Conservation (phyloP, 495 filamentous ascomycete species). For the Daldinia childiae region DNA sequence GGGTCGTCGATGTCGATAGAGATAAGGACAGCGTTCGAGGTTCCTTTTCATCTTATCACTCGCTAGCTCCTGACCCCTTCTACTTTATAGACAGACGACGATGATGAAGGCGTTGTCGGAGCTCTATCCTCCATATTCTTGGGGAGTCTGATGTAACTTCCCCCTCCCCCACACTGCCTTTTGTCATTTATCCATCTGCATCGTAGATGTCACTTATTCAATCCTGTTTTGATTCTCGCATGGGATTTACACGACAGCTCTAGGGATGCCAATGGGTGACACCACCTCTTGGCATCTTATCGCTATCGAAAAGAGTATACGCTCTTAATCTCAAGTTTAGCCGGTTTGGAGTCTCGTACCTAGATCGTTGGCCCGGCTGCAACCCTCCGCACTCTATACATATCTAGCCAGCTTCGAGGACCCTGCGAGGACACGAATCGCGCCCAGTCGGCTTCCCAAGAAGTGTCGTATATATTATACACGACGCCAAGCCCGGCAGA, state of each 20-base stretch:
- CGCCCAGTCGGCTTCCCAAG: conserved; percentile 33
- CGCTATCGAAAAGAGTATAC: conserved; percentile 40
- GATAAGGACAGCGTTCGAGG: conserved; percentile 10
- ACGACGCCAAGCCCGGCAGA: conserved; percentile 49
- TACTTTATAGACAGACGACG: conserved; percentile 37
- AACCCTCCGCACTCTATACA: conserved; percentile 39
- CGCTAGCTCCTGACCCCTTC: conserved; percentile 14
- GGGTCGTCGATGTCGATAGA: conserved; percentile 13
- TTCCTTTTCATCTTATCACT: conserved; percentile 4
- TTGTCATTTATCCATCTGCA: conserved; percentile 42
- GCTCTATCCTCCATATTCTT: conserved; percentile 38
- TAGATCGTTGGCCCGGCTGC: conserved; percentile 39
- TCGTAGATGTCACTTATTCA: conserved; percentile 29
- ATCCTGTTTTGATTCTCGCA: conserved; percentile 20
- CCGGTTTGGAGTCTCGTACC: conserved; percentile 28
- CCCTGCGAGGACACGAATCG: conserved; percentile 22
- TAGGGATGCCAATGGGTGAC: conserved; percentile 12
- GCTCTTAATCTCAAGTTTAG: conserved; percentile 40
- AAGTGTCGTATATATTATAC: conserved; percentile 44
- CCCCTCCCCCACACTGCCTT: conserved; percentile 37
- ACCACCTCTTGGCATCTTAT: conserved; percentile 46
- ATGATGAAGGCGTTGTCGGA: conserved; percentile 35
- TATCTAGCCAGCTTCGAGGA: conserved; percentile 25
- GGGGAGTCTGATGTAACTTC: conserved; percentile 40
- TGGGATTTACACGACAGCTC: conserved; percentile 33